Base-by-base conservation (phyloP, 2,329 filamentous ascomycete species). In the Colletotrichum tabaci region DNA sequence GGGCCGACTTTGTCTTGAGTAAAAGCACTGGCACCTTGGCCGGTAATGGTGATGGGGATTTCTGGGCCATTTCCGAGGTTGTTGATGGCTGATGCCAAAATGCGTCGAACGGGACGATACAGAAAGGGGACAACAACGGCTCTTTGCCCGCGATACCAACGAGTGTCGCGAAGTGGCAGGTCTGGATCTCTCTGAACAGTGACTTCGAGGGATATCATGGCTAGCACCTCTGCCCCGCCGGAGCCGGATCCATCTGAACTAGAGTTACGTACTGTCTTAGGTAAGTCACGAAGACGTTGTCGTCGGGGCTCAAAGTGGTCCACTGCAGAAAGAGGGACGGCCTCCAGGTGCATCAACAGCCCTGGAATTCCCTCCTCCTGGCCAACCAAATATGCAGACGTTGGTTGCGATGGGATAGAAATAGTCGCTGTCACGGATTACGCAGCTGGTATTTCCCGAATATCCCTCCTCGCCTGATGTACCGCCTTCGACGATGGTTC, bases 1-100 rank as follows among this genome's bases (percentile, higher is more conserved):
- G 93, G 0, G 83, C 85, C 0, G 93, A 96, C 77, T 88, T 92
- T 3, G 94, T 96, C 82, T 96, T 96, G 66, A 96, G 87, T 1
- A 96, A 86, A 26, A 96, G 84, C 26, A 96, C 82, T 1, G 93
- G 91, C 12, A 84, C 81, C n/a, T 72, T 73, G 16, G 74, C 50
- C 30, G 64, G 2, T 56, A 26, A 71, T 73, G 75, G 7, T 15
- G 26, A 10, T 10, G 47, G 30, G 35, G 71, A 62, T 69, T 74
- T 57, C 47, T 74, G 49, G 66, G 60, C 44, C 71, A 73, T 73
- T n/a, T 50, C 16, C 13, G n/a, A 8, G 30, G 15, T 9, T 12
- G 12, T 21, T 44, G 15, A 9, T 4, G 46, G 3, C 18, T 7
- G 4, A 4, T 52, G 38, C 18, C 16, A n/a, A 13, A 7, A n/a